Evolutionary conservation across 1,139 yeast species (phyloP), one percentile per base, ranked within the genome.

Genomic region (Lodderomyces jiufengensis): DNA sequence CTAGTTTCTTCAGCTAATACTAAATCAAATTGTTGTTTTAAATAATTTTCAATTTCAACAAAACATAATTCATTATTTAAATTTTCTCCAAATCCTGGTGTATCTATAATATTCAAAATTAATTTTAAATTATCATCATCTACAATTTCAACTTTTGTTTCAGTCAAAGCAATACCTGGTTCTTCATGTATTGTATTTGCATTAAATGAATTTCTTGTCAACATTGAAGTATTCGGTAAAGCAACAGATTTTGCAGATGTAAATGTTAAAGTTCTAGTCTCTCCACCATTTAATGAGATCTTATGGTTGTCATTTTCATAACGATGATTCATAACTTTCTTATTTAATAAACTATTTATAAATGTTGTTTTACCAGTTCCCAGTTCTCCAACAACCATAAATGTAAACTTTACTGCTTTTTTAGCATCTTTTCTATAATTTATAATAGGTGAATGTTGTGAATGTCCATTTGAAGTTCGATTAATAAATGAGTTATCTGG

Each of bases 341-440:
- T 76, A 52, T 78, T 83, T 43, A 84, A 57, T 36, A 90, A 63
- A 34, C 94, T 78, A 50, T 87, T 87, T 45, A 88, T 72, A 52
- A 88, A 87, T 0, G 96, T 82, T 5, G 95, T 79, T 55, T 88
- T 86, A 12, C 97, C 97, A 1, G 87, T 73, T 4, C 96, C 96
- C 38, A 84, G 72, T 28, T 78, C 75, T 10, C 97, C 97, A 23
- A 84, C 81, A n/a, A 87, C 79, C 83, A 88, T 76, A 41, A 88
- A 59, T 24, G 90, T 81, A 60, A 88, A 86, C 51, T 87, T 82
- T 51, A 86, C 75, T 32, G 95, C 96, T 54, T 87, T 83, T 55
- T 82, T 84, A 51, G 83, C 79, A 53, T 86, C 94, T 57, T 84
- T 85, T 60, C 73, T 67, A 61, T 59, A 70, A 51, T 69, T 68